Percentiles rank a stretch among this genome's conserved stretches.
Conservation (phyloP, 768 basidiomycete species). For the Nidularia sp. region DNA sequence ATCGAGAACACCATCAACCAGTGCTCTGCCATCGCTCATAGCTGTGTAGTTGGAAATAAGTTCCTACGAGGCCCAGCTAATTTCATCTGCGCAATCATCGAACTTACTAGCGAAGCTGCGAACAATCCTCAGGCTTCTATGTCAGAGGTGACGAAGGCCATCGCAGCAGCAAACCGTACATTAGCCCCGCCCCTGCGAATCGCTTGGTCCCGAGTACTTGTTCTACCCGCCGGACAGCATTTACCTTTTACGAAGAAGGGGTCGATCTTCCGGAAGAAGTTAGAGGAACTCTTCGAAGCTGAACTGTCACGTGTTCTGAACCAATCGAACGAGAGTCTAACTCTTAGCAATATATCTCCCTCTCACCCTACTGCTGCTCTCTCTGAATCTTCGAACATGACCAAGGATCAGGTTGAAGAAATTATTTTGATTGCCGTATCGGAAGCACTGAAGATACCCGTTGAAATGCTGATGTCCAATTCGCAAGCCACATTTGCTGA, state of each 20-base stretch:
- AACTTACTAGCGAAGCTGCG: slow-evolving; percentile 9
- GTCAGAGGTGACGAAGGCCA: slow-evolving; percentile 20
- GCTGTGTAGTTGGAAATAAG: slow-evolving; percentile 28
- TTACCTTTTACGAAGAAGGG: slow-evolving; percentile 27
- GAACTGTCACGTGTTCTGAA: slow-evolving; percentile 8
- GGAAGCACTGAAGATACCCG: slow-evolving; percentile 16
- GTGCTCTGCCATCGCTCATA: slow-evolving; percentile 16
- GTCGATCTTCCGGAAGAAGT: slow-evolving; percentile 25
- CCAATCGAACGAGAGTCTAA: slow-evolving; percentile 5
- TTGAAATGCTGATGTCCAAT: slow-evolving; percentile 18
- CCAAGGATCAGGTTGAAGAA: not conserved
- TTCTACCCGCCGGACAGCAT: slow-evolving; percentile 17
- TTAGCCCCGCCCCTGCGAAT: slow-evolving; percentile 29
- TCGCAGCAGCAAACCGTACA: slow-evolving; percentile 21
- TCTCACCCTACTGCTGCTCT: not conserved
- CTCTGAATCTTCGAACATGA: not conserved
- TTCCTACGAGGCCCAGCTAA: slow-evolving; percentile 23
- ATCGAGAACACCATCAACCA: slow-evolving; percentile 21
- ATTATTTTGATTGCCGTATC: slow-evolving; percentile 17
- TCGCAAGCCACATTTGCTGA: slow-evolving; percentile 25
- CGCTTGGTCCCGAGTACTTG: slow-evolving; percentile 22
- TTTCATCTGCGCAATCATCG: slow-evolving; percentile 25
- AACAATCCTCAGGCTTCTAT: slow-evolving; percentile 4
- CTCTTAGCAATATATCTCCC: not conserved
- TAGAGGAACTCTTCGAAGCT: slow-evolving; percentile 21